Conservation (phyloP, 1,284 basidiomycete genomes). For the Ustilago tritici region DNA sequence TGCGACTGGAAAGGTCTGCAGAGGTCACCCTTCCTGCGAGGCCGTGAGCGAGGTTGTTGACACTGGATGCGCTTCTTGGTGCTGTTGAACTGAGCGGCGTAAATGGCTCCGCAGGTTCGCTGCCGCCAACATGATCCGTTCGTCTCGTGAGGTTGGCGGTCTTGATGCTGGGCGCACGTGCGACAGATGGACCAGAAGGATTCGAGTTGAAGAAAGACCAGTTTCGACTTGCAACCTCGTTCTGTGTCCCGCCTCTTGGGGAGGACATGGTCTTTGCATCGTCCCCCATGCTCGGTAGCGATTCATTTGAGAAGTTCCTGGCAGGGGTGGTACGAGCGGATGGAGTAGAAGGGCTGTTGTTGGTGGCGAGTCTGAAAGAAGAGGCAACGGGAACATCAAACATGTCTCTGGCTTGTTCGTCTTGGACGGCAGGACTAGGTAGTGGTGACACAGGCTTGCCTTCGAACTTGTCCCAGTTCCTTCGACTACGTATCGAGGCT, state of each 20-base stretch:
- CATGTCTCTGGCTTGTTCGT: conserved; percentile 39
- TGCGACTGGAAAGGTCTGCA: conserved; percentile 22
- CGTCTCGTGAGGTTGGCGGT: conserved; percentile 14
- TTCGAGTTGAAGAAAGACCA: conserved; percentile 59
- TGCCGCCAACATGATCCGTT: conserved; percentile 6
- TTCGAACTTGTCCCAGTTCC: conserved; percentile 66
- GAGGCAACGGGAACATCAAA: conserved; percentile 44
- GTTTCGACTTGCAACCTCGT: conserved; percentile 43
- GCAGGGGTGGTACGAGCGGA: conserved; percentile 3
- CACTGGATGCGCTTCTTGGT: conserved; percentile 2
- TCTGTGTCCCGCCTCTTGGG: conserved; percentile 6
- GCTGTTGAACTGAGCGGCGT: conserved; percentile 18
- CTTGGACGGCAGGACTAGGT: conserved; percentile 55
- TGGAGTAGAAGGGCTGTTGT: conserved; percentile 3
- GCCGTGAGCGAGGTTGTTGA: conserved; percentile 14
- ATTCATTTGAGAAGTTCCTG: conserved; percentile 17
- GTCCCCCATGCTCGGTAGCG: conserved; percentile 12
- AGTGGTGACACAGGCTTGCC: conserved; percentile 65
- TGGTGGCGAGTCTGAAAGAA: conserved; percentile 7
- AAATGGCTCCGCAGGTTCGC: conserved; percentile 13
- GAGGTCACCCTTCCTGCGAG: conserved; percentile 25
- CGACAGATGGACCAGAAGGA: conserved; percentile 18
- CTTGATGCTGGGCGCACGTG: conserved; percentile 47
- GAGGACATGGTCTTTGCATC: conserved; percentile 12
- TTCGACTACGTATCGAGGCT: conserved; percentile 60